A percentile compares a stretch with the other conserved stretches of the same genome.
phyloP scores from a whole-genome alignment of 371 early-diverging fungal genomes.

The Encephalitozoon intestinalis region DNA sequence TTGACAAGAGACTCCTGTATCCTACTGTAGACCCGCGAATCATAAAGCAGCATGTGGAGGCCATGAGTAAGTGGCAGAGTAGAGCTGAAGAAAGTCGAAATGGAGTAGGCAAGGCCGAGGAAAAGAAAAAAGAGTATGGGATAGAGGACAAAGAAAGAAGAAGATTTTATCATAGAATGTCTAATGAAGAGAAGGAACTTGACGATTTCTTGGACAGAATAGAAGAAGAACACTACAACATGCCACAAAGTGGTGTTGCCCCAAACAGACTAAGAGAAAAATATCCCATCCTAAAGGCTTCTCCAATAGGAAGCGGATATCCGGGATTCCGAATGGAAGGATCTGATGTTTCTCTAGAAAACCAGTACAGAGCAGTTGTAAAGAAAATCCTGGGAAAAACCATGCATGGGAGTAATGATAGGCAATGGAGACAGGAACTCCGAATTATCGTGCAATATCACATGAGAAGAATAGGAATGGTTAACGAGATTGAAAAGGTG shows the following conservation, averaged over 20 bases:
- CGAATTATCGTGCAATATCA: neutral
- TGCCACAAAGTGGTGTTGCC: neutral
- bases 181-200: slow-evolving; percentile 24
- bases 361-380: neutral
- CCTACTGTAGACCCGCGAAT: neutral
- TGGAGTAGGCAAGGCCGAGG: neutral
- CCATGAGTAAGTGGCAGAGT: neutral
- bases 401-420: neutral
- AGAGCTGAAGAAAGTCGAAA: neutral
- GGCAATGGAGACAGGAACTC: neutral
- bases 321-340: neutral
- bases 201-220: slow-evolving; percentile 38
- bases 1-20: neutral
- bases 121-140: neutral
- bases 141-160: slow-evolving; percentile 17
- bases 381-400: neutral
- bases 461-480: neutral
- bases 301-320: neutral
- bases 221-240: slow-evolving; percentile 2
- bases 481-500: neutral
- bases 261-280: neutral
- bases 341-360: neutral
- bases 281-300: neutral
- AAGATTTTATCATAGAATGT: slow-evolving; percentile 24
- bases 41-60: neutral